Conservation (phyloP, 2,329 filamentous ascomycete genomes). For the Neofusicoccum umdonicola region DNA sequence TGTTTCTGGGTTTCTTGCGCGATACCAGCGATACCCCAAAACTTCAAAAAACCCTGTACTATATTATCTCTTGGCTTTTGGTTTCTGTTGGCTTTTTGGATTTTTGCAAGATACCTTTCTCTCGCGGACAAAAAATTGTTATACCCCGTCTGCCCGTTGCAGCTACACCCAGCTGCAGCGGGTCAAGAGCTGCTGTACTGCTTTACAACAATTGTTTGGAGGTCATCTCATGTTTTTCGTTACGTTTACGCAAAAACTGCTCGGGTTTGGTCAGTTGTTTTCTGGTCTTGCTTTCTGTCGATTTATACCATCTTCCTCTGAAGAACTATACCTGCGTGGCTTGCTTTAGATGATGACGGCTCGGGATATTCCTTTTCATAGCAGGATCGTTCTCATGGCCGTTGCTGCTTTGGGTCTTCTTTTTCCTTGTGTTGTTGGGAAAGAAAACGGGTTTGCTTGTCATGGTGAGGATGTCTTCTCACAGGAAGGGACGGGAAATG, state of each 20-base stretch:
- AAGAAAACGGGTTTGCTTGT: conserved; percentile 3
- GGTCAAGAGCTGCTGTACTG: conserved; percentile 11
- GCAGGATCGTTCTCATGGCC: conserved; percentile 4
- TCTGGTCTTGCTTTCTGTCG: conserved; percentile 5
- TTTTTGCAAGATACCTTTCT: conserved; percentile 12
- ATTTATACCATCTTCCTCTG: conserved; percentile 11
- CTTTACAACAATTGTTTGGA: conserved; percentile 15
- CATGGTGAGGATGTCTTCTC: background rate
- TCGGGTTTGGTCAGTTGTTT: conserved; percentile 8
- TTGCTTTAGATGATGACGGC: conserved; percentile 2
- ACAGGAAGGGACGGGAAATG: background rate
- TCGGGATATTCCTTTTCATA: conserved; percentile 4
- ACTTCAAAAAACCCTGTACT: conserved; percentile 14
- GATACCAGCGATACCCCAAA: conserved; percentile 15
- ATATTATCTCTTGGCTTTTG: conserved; percentile 1
- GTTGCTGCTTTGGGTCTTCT: background rate
- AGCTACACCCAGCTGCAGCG: background rate
- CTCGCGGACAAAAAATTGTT: conserved; percentile 33
- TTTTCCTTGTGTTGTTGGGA: background rate
- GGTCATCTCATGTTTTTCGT: conserved; percentile 13
- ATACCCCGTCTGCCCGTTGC: conserved; percentile 11
- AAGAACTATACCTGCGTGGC: conserved; percentile 2
- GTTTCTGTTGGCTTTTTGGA: background rate
- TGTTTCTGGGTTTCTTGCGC: conserved; percentile 10
- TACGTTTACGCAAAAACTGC: conserved; percentile 9